Base-by-base conservation (phyloP, 345 rosid species). In the thale cress (Arabidopsis thaliana) region DNA sequence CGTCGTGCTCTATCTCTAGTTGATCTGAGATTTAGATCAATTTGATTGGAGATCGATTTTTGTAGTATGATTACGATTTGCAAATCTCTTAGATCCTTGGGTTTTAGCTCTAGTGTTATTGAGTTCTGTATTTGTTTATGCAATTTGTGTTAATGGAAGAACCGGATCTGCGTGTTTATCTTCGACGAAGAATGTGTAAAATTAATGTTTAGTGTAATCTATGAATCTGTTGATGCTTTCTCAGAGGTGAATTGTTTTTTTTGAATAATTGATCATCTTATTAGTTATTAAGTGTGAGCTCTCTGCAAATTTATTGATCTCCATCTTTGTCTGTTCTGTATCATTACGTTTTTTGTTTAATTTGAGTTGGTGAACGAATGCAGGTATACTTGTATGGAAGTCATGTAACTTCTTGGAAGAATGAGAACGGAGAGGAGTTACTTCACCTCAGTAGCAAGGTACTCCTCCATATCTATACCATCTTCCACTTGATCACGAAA, bases 371-470 rank as follows among this genome's bases (percentile, higher is more conserved):
- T 23, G 16, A 59, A 38, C 50, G 68, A 72, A 73, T 75, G 50
- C 82, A 94, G 96, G 85, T 94, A n/a, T 94, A 88, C 72, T 67
- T 91, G 83, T 87, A 90, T 63, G 97, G 97, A 13, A 97, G 83
- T 58, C 97, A 91, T 12, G 93, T 94, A 64, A 94, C 97, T 53
- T 91, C 98, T 76, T 94, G 98, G 98, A 91, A 84, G 87, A 88
- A 94, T 84, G 91, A 86, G 66, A 86, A 86, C 45, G 89, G 92
- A 58, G 98, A 91, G 76, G 98, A 90, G 86, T 78, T 90, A 66
- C 89, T 90, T 78, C 80, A 87, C 80, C 84, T 90, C 57, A 88
- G 93, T 79, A 88, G 80, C 80, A 90, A 87, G 93, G 96, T 90
- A 65, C 55, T 65, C 4, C 78, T 16, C 20, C 20, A 16, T 16